These are phyloP conservation scores for Elsinoe necatrix DNA, from an alignment of 2,329 filamentous ascomycete genomes.

Conservation along the genomic window DNA sequence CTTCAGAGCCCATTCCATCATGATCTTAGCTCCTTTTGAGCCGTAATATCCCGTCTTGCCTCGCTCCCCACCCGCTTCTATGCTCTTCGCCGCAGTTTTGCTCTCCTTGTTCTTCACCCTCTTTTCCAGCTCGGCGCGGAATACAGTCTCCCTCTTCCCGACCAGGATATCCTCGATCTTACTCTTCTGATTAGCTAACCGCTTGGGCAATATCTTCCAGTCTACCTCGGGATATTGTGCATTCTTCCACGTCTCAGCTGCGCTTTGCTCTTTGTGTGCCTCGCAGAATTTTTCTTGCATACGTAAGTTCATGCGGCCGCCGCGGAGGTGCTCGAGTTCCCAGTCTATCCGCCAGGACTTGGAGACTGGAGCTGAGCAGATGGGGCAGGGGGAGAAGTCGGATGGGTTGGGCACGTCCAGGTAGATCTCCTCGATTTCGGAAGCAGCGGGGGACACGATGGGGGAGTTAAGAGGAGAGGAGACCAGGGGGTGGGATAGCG, in stretches of 20 bases:
- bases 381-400: constrained; percentile 24
- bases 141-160: constrained; percentile 21
- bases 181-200: constrained; percentile 24
- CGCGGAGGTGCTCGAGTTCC: constrained; percentile 22
- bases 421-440: constrained; percentile 2
- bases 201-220: constrained; percentile 23
- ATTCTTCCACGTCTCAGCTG: constrained; percentile 24
- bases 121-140: constrained; percentile 23
- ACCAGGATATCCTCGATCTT: constrained; percentile 24
- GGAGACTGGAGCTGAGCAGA: constrained; percentile 27
- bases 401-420: constrained; percentile 5
- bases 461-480: constrained; percentile 7
- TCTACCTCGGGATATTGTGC: constrained; percentile 29
- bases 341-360: constrained; percentile 25
- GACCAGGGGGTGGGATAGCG: neutral
- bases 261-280: constrained; percentile 25
- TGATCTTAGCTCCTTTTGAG: constrained; percentile 27
- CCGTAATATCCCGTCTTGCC: constrained; percentile 30
- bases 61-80: constrained; percentile 11
- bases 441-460: neutral
- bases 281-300: constrained; percentile 30
- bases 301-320: constrained; percentile 23
- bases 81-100: constrained; percentile 21
- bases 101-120: constrained; percentile 16
- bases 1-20: constrained; percentile 28